These are phyloP conservation scores for Westerdykella sp. DNA, from an alignment of 2,329 filamentous ascomycete genomes.

Conservation along the genomic window DNA sequence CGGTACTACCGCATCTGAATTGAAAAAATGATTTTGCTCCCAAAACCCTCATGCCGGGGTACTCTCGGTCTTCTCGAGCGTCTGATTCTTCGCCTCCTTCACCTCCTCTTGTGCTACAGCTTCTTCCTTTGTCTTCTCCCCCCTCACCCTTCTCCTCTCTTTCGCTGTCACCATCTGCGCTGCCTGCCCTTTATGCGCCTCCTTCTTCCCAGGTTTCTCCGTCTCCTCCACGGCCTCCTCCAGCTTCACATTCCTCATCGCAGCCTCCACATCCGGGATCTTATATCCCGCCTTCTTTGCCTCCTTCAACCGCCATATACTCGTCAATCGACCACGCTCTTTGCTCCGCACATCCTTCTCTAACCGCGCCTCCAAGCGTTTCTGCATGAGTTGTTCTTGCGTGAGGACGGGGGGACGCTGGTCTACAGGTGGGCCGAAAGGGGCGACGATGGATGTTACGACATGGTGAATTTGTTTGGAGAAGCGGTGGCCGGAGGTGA, in stretches of 20 bases:
- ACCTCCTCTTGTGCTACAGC: conserved; percentile 18
- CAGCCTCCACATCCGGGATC: conserved; percentile 28
- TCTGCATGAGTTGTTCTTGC: conserved; percentile 54
- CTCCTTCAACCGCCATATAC: conserved; percentile 22
- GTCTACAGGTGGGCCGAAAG: conserved; percentile 58
- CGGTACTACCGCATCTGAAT: neutral
- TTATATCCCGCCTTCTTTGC: conserved; percentile 21
- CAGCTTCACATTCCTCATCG: conserved; percentile 22
- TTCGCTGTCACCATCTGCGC: conserved; percentile 23
- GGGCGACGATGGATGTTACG: conserved; percentile 68
- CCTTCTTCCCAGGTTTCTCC: conserved; percentile 8
- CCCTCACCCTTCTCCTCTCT: conserved; percentile 19
- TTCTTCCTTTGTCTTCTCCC: conserved; percentile 21
- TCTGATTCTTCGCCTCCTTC: conserved; percentile 19
- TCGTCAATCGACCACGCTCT: conserved; percentile 25
- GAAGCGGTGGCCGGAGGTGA: conserved; percentile 59
- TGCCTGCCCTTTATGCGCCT: conserved; percentile 20
- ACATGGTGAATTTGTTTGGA: conserved; percentile 66
- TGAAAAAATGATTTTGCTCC: no score
- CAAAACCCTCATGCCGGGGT: conserved; percentile 1
- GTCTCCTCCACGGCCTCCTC: conserved; percentile 10
- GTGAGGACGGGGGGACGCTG: conserved; percentile 61
- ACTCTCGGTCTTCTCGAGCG: conserved; percentile 1
- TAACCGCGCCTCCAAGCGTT: conserved; percentile 50
- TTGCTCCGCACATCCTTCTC: conserved; percentile 53